Evolutionary conservation across 331 rosid genomes (phyloP).

Genomic region (Phaseolus coccineus): DNA sequence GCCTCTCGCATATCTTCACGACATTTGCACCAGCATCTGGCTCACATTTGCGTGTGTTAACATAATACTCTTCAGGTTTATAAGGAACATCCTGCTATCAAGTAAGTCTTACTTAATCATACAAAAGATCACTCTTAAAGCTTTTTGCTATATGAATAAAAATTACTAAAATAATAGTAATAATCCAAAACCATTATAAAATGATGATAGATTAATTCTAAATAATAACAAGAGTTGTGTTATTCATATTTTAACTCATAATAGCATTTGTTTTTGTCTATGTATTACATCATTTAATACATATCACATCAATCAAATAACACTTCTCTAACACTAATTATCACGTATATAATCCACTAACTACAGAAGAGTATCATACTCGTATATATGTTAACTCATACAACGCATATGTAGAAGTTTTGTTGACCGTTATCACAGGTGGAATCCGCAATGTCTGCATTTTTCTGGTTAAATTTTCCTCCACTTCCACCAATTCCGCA

Average conservation of each 20-base stretch:
- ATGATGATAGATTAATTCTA: background rate
- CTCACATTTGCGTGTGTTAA: constrained; percentile 82
- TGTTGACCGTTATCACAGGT: constrained; percentile 75
- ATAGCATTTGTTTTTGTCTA: background rate
- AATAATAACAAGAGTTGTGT: too few species aligned
- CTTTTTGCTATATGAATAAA: background rate
- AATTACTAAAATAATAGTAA: background rate
- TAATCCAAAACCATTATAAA: constrained; percentile 13
- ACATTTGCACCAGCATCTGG: constrained; percentile 77
- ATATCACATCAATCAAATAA: background rate
- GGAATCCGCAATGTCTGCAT: constrained; percentile 83
- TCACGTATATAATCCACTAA: background rate
- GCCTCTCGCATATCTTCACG: constrained; percentile 88
- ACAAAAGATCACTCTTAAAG: background rate
- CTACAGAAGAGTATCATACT: constrained; percentile 46
- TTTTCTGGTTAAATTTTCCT: constrained; percentile 78
- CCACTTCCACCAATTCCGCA: constrained; percentile 91
- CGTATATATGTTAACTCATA: constrained; percentile 78
- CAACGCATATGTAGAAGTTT: constrained; percentile 81
- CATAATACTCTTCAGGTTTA: constrained; percentile 80
- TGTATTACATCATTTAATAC: too few species aligned
- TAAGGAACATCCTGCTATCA: constrained; percentile 79
- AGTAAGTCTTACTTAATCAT: background rate
- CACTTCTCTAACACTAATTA: background rate
- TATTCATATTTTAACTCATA: too few species aligned